A percentile compares a stretch with the other conserved stretches of the same genome.
phyloP scores from a whole-genome alignment of 192 early-diverging fungal species.

The Podila clonocystis region DNA sequence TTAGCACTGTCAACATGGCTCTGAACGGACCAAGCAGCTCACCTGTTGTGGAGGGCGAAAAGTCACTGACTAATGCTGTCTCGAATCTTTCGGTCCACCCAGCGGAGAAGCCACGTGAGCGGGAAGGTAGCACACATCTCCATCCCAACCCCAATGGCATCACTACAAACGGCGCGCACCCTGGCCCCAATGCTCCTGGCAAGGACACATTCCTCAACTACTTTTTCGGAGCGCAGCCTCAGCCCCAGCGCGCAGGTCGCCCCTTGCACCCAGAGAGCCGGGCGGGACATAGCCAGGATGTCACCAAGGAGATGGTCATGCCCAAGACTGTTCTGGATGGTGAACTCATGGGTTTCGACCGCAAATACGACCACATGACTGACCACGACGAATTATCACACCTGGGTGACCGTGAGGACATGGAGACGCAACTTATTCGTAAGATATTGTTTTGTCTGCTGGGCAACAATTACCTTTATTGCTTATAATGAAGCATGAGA shows the following conservation, averaged over 20 bases:
- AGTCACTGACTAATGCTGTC: conserved; percentile 19
- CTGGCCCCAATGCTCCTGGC: conserved; percentile 26
- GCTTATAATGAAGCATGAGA: no score
- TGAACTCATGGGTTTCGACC: conserved; percentile 27
- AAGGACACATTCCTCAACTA: conserved; percentile 62
- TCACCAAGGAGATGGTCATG: conserved; percentile 53
- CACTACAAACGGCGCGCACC: conserved; percentile 39
- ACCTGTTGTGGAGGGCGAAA: conserved; percentile 19
- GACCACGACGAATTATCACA: conserved; percentile 18
- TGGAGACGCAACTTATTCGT: conserved; percentile 84
- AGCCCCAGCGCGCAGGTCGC: conserved; percentile 26
- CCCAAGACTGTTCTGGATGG: conserved; percentile 49
- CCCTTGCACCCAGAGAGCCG: conserved; percentile 22
- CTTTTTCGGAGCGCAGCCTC: conserved; percentile 54
- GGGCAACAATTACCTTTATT: no score
- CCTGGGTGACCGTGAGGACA: conserved; percentile 69
- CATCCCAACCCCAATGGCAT: conserved; percentile 19
- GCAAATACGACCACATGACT: conserved; percentile 14
- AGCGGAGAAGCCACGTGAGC: conserved; percentile 55
- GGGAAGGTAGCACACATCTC: conserved; percentile 24
- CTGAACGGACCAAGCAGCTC: conserved; percentile 21
- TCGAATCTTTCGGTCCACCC: conserved; percentile 50
- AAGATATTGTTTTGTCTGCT: no score
- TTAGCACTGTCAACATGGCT: conserved; percentile 29
- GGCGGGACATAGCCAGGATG: conserved; percentile 20